A percentile compares a stretch with the other conserved stretches of the same genome.
Conservation (phyloP, 805 yeast genomes). For the Candida suzukii region DNA sequence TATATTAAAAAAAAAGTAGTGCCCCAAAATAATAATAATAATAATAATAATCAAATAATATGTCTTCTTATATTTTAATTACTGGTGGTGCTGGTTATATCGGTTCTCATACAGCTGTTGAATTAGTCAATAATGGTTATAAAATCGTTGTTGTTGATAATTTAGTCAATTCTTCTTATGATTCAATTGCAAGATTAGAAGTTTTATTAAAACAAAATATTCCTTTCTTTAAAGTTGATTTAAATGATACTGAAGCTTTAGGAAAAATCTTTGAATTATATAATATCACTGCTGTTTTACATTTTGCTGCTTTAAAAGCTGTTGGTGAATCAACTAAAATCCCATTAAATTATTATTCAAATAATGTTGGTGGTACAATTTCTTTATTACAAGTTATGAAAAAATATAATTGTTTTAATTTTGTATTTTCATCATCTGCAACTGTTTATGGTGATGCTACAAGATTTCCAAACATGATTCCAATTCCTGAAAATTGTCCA, state of each 20-base stretch:
- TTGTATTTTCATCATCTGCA: conserved; percentile 75
- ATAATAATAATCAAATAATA: not conserved
- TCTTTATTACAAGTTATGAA: conserved; percentile 49
- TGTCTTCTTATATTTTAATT: conserved; percentile 39
- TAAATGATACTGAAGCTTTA: conserved; percentile 42
- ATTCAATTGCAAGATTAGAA: conserved; percentile 58
- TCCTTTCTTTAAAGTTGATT: conserved; percentile 52
- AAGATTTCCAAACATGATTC: conserved; percentile 62
- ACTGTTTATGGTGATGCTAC: conserved; percentile 83
- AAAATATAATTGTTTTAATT: conserved; percentile 34
- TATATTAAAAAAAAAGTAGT: too few relatives aligned
- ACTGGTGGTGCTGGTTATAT: conserved; percentile 88
- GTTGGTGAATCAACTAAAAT: conserved; percentile 70
- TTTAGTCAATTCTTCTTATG: conserved; percentile 57
- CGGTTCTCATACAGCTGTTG: conserved; percentile 74
- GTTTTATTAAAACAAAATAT: conserved; percentile 41
- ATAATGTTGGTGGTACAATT: conserved; percentile 62
- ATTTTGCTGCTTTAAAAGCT: conserved; percentile 79
- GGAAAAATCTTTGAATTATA: conserved; percentile 39
- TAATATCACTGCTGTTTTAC: conserved; percentile 55
- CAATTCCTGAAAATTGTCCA: conserved; percentile 75
- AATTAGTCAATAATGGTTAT: conserved; percentile 52
- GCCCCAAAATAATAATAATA: too few relatives aligned
- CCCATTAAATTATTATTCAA: conserved; percentile 62
- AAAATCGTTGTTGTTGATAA: conserved; percentile 72